Base-by-base conservation (phyloP, 2,329 filamentous ascomycete genomes). In the Decorospora gaudefroyi region DNA sequence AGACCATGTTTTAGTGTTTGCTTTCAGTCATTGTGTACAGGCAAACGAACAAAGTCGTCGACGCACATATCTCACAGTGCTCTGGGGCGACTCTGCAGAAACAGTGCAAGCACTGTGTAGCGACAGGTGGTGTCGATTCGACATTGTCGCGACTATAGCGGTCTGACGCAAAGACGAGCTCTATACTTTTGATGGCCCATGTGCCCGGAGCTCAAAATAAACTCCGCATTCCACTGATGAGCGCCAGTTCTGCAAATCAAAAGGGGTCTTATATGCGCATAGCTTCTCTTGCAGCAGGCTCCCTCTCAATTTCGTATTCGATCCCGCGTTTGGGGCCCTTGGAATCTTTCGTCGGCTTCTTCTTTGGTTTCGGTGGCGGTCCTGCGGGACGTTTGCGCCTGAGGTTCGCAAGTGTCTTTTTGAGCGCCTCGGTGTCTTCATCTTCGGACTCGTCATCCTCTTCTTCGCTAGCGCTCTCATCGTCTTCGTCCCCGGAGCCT, bases 281-380 rank as follows among this genome's bases (percentile, higher is more conserved):
- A 42, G 57, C 51, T 42, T 72, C 59, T 49, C 67, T 57, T 18
- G 65, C 53, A 54, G 76, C 74, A 31, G 75, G 77, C 60, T 81
- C 81, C 41, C 77, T 77, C 71, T 89, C 86, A 46, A 86, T 82
- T 72, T 90, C 87, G 67, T 88, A 87, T 73, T 92, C 87, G 70
- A 89, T 89, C 74, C 90, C 80, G 70, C 83, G 78, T 78, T 83
- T 71, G 60, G 84, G 71, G 75, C 83, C 72, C 76, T 77, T 77
- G 22, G 64, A 55, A 29, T 65, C 64, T 39, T 65, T 70, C 12
- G 55, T 31, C 2, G 69, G 72, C 73, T 83, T 84, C 75, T 84
- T 84, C 61, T 77, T 76, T 13, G 79, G 75, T 64, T 81, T 81
- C 11, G 76, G 61, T 10, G 76, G 72, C 8, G 78, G 74, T 21